These are phyloP conservation scores for Fusarium globosum DNA, from an alignment of 2,329 filamentous ascomycete genomes.

Conservation along the genomic window DNA sequence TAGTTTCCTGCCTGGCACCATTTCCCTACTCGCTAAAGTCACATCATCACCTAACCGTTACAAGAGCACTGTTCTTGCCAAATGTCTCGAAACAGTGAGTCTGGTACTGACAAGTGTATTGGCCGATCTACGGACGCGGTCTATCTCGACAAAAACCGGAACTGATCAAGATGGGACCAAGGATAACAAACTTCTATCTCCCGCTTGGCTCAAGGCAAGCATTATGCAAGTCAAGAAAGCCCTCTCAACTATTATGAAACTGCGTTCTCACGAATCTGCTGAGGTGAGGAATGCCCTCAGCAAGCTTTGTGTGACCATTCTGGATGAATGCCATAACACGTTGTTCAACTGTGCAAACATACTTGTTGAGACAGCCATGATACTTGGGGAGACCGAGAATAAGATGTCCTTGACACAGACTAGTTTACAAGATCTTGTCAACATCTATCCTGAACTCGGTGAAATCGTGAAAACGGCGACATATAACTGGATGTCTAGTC, in stretches of 20 bases:
- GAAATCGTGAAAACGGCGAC: constrained; percentile 76
- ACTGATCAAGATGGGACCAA: constrained; percentile 39
- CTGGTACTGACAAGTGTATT: constrained; percentile 65
- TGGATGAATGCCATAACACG: constrained; percentile 82
- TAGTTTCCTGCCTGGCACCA: constrained; percentile 86
- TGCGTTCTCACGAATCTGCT: constrained; percentile 75
- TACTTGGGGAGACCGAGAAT: constrained; percentile 67
- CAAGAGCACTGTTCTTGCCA: constrained; percentile 69
- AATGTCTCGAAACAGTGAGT: constrained; percentile 68
- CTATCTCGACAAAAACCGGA: constrained; percentile 54
- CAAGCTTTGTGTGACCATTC: constrained; percentile 76
- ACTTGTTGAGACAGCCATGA: constrained; percentile 83
- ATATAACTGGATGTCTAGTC: constrained; percentile 82
- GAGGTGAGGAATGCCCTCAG: constrained; percentile 77
- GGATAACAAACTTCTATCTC: constrained; percentile 55
- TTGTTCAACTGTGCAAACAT: constrained; percentile 76
- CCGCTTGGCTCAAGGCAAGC: constrained; percentile 83
- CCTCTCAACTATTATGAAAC: constrained; percentile 78
- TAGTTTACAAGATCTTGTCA: constrained; percentile 69
- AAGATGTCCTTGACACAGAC: constrained; percentile 55
- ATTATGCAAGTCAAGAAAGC: constrained; percentile 84
- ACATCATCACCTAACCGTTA: constrained; percentile 74
- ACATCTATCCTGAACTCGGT: constrained; percentile 69
- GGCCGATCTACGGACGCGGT: constrained; percentile 66
- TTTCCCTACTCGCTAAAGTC: constrained; percentile 82